These are phyloP conservation scores for Akanthomyces uredinophilus DNA, from an alignment of 2,329 filamentous ascomycete genomes.

Conservation along the genomic window DNA sequence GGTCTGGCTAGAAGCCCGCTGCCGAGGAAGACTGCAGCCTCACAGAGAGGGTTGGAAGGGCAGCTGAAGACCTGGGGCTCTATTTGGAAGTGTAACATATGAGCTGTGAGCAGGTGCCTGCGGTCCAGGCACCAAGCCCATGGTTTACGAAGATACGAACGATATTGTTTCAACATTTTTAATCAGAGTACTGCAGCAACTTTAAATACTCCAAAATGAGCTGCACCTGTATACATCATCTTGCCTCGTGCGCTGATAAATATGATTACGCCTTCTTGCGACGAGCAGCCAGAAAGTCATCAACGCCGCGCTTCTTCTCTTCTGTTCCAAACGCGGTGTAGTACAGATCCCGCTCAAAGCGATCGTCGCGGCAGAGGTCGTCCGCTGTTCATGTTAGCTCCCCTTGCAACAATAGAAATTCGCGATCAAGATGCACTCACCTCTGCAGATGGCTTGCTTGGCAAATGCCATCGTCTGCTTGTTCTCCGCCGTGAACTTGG, in stretches of 20 bases:
- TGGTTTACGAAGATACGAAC: conserved; percentile 8
- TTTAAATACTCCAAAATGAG: neutral
- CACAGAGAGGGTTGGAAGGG: conserved; percentile 12
- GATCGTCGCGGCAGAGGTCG: conserved; percentile 10
- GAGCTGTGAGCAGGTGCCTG: neutral
- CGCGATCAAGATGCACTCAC: neutral
- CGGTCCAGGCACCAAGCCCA: neutral
- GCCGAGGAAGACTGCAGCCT: conserved; percentile 8
- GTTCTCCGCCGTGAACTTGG: conserved; percentile 2
- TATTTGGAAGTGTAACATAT: conserved; percentile 18
- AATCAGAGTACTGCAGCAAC: neutral
- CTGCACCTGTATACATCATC: neutral
- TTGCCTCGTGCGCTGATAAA: neutral
- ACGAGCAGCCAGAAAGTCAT: conserved; percentile 7
- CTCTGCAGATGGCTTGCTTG: conserved; percentile 13
- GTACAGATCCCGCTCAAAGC: conserved; percentile 9
- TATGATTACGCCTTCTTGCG: neutral
- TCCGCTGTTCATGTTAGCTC: conserved; percentile 5
- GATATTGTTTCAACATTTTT: conserved; percentile 4
- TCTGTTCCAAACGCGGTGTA: conserved; percentile 8
- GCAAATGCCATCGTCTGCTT: conserved; percentile 4
- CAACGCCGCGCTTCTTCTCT: conserved; percentile 6
- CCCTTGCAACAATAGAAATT: too few relatives aligned
- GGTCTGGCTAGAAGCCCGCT: conserved; percentile 21
- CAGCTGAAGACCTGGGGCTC: conserved; percentile 20